Percentiles rank a stretch among this genome's conserved stretches.
phyloP scores from a whole-genome alignment of 306 rosid genomes.

The Cucumis sativus region DNA sequence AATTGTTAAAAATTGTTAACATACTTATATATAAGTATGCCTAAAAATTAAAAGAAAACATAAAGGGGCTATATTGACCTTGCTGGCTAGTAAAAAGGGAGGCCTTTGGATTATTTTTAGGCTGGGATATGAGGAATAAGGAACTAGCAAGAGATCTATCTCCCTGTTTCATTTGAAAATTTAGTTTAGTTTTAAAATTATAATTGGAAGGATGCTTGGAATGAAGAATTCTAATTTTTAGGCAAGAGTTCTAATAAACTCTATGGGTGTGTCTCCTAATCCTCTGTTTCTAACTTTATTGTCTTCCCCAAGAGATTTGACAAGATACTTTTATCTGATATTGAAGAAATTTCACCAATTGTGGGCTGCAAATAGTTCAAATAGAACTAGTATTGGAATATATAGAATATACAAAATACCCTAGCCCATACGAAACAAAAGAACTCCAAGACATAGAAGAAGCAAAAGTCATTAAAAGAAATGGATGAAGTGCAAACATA shows the following conservation, averaged over 20 bases:
- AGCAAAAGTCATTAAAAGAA: not conserved
- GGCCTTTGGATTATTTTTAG: conserved; percentile 95
- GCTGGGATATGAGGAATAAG: conserved; percentile 85
- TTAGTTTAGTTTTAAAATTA: conserved; percentile 17
- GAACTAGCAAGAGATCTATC: conserved; percentile 87
- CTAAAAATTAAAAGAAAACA: conserved; percentile 6
- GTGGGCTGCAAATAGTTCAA: conserved; percentile 43
- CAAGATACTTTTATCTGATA: conserved; percentile 49
- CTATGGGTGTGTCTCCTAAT: too few relatives aligned
- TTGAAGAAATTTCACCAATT: conserved; percentile 68
- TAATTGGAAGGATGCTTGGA: conserved; percentile 11
- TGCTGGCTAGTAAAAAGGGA: conserved; percentile 95
- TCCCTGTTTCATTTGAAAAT: conserved; percentile 56
- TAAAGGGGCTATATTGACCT: conserved; percentile 33
- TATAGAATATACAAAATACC: not conserved
- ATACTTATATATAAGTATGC: conserved; percentile 1
- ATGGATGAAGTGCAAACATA: not conserved
- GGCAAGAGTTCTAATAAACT: too few relatives aligned
- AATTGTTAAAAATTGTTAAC: conserved; percentile 20
- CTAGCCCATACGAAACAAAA: not conserved
- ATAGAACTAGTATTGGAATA: conserved; percentile 2
- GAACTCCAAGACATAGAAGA: not conserved
- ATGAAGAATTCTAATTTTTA: not conserved
- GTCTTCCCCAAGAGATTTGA: conserved; percentile 34
- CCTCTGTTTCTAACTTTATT: not conserved